Evolutionary conservation across 2,329 filamentous ascomycete species (phyloP).

Genomic region (Rhinocladiella mackenziei): DNA sequence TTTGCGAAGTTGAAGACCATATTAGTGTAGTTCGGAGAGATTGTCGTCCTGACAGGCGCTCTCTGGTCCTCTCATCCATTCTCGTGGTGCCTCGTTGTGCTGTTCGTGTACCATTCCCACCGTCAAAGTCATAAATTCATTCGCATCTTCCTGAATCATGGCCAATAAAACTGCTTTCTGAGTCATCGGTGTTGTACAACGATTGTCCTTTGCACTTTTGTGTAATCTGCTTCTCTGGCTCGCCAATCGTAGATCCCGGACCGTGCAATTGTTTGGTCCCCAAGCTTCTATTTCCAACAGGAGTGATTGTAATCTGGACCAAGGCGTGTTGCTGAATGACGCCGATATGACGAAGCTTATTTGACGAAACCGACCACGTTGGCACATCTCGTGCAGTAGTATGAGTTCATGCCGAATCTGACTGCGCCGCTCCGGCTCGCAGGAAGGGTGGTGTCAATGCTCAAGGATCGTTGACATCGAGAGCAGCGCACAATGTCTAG

Average conservation of each 20-base stretch:
- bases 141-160: conserved; percentile 10
- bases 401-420: conserved; percentile 48
- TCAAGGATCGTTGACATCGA: conserved; percentile 46
- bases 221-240: background rate
- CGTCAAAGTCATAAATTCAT: background rate
- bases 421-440: conserved; percentile 36
- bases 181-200: too few relatives aligned
- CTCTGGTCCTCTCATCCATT: conserved; percentile 1
- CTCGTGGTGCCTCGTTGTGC: background rate
- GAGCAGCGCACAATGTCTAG: conserved; percentile 47
- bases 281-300: conserved; percentile 1
- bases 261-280: conserved; percentile 4
- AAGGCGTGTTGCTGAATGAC: background rate
- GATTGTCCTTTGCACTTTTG: conserved; percentile 13
- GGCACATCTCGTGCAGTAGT: conserved; percentile 40
- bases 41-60: background rate
- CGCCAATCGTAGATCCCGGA: conserved; percentile 2
- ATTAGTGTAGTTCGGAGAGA: too few relatives aligned
- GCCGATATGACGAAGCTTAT: conserved; percentile 11
- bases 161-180: conserved; percentile 6
- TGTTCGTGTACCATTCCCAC: background rate
- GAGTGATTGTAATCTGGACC: conserved; percentile 1
- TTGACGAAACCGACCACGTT: conserved; percentile 29
- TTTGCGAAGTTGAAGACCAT: too few relatives aligned
- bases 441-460: conserved; percentile 36